Conservation (phyloP, 176 grass and related monocot genomes). For the Rhynchospora pubera region DNA sequence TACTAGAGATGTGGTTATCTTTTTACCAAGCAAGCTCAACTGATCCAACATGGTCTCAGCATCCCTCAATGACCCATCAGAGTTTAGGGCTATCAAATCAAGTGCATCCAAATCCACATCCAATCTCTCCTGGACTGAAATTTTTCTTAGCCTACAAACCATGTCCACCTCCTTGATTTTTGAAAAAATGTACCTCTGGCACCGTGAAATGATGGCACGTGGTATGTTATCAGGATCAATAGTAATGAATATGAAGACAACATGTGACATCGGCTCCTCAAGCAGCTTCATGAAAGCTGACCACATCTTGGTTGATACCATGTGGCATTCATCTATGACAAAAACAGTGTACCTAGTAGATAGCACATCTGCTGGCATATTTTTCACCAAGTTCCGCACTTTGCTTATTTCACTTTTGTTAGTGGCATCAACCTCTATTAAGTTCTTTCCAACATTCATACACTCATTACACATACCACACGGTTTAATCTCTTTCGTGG, state of each 20-base stretch:
- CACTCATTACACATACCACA: slow-evolving; percentile 72
- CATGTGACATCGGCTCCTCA: slow-evolving; percentile 65
- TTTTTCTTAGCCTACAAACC: slow-evolving; percentile 58
- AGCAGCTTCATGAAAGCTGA: slow-evolving; percentile 80
- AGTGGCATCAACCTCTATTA: slow-evolving; percentile 72
- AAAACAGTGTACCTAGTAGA: slow-evolving; percentile 73
- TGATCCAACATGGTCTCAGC: slow-evolving; percentile 97
- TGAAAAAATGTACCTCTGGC: slow-evolving; percentile 75
- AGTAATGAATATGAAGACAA: slow-evolving; percentile 91
- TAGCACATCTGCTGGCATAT: slow-evolving; percentile 55
- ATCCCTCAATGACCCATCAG: slow-evolving; percentile 85
- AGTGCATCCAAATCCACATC: slow-evolving; percentile 83
- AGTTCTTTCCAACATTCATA: slow-evolving; percentile 37
- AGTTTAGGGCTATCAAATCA: slow-evolving; percentile 82
- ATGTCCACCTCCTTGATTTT: slow-evolving; percentile 87
- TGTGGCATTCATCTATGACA: slow-evolving; percentile 87
- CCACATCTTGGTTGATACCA: slow-evolving; percentile 87
- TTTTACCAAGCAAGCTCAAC: slow-evolving; percentile 86
- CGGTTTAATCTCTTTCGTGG: slow-evolving; percentile 53
- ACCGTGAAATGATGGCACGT: slow-evolving; percentile 59
- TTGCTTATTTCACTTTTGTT: slow-evolving; percentile 50
- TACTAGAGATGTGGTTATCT: slow-evolving; percentile 74
- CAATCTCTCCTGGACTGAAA: slow-evolving; percentile 60
- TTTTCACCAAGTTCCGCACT: slow-evolving; percentile 62
- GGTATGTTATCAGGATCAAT: slow-evolving; percentile 70